phyloP scores from a whole-genome alignment of 768 basidiomycete species.

The Collybia sp. region DNA sequence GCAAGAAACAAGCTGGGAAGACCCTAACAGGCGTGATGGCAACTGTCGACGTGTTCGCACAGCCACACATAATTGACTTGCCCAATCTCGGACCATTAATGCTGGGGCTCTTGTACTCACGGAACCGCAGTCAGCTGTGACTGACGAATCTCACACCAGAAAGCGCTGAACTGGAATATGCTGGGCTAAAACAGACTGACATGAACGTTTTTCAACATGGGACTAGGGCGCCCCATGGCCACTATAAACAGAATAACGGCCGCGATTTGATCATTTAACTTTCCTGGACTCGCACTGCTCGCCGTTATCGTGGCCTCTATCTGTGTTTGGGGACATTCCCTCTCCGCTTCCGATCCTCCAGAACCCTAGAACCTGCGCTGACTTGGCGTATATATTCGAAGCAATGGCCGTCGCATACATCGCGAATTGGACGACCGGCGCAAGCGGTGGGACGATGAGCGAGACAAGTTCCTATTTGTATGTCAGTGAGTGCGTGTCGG shows the following conservation, averaged over 20 bases:
- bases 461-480: slow-evolving; percentile 16
- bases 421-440: slow-evolving; percentile 11
- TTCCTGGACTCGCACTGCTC: not conserved
- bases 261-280: not conserved
- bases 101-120: too few relatives aligned
- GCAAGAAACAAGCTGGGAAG: not conserved
- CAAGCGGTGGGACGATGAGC: slow-evolving; percentile 15
- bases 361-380: slow-evolving; percentile 21
- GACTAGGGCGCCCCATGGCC: too few relatives aligned
- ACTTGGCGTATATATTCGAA: slow-evolving; percentile 17
- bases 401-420: slow-evolving; percentile 11
- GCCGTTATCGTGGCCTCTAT: not conserved
- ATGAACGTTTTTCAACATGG: too few relatives aligned
- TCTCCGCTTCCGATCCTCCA: slow-evolving; percentile 14
- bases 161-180: too few relatives aligned
- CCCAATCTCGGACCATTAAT: too few relatives aligned
- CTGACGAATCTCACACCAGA: too few relatives aligned
- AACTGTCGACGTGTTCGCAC: slow-evolving; percentile 4
- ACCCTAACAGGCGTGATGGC: not conserved
- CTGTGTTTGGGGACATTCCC: not conserved
- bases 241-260: too few relatives aligned
- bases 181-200: too few relatives aligned
- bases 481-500: not conserved
- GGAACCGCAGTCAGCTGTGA: too few relatives aligned
- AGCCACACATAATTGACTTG: slow-evolving; percentile 1